Base-by-base conservation (phyloP, 129 eudicot genomes). In the Artemisia argyi region DNA sequence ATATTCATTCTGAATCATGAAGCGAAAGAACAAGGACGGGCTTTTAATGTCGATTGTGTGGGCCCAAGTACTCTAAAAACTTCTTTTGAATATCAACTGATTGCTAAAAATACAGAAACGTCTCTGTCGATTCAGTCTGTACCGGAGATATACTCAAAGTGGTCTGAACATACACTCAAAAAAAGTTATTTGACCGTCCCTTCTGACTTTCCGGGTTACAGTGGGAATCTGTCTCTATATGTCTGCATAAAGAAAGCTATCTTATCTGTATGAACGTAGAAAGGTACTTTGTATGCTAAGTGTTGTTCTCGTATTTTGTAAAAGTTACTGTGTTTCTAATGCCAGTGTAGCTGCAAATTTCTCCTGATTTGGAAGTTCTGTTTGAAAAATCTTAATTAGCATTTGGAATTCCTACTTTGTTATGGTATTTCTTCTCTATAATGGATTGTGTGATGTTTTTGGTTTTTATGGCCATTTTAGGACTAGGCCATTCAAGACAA, bases 1-100 rank as follows among this genome's bases (percentile, higher is more conserved):
- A 46, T 88, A 10, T 91, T 91, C 61, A 50, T 89, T 39, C 66
- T 92, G 16, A 83, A 82, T 52, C 87, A 76, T 68, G 71, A 73
- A 46, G 42, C 52, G 16, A 80, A 72, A 39, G 55, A 68, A 73
- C 51, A 73, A 11, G 92, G 86, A 7, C 84, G 71, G 18, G 70
- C 70, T 39, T 65, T 90, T 19, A 78, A 75, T 64, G 76, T 92
- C 56, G 83, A 77, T 28, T 81, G 95, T 81, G 75, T 87, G 61
- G 94, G 81, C 18, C 83, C 85, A 16, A 75, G 80, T 66, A 46
- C 78, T 11, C 61, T 68, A 20, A 79, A 70, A 72, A 73, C 30
- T 64, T 17, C 59, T 44, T 83, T 72, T 50, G 61, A 58, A 0
- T 89, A 87, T 78, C 87, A 85, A 26, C 65, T 89, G 44, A 64